Base-by-base conservation (phyloP, 352 stramenopile genomes). In the Elongisporangium undulatum region DNA sequence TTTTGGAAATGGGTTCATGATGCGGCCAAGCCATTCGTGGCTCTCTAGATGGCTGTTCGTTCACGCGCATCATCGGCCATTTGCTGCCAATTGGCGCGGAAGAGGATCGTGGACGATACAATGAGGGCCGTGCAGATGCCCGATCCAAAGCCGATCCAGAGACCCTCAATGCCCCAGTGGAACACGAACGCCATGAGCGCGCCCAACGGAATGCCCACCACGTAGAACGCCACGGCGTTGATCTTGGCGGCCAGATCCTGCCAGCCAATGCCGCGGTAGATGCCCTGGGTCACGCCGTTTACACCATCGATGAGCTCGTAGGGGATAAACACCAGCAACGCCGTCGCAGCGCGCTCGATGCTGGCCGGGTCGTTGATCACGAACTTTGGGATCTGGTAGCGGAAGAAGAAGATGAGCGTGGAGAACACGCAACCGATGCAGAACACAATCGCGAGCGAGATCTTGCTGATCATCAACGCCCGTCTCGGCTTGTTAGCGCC, bases 151-250 rank as follows among this genome's bases (percentile, higher is more conserved):
- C 85, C 85, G 21, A 89, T 74, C 87, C 87, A 96, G 9, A 96
- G 70, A 5, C 87, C 87, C 59, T 85, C 83, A 49, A 92, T 66
- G 22, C 66, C 65, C 54, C 74, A 68, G 26, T 66, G 58, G 21
- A 74, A 76, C 49, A 64, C 49, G 51, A 96, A 83, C 10, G 81
- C 79, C 2, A 91, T 68, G 26, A 91, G 50, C 26, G 77, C 82
- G 17, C 68, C 85, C 4, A 93, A 49, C 0, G 87, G 87, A 13
- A 96, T 78, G 9, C 85, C 85, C 21, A 96, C 72, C 21, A 82
- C 64, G 62, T 94, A 96, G 58, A 90, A 96, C 3, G 83, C 84
- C 16, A 90, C 56, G 20, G 83, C 84, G 24, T 92, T 96, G 51
- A 78, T 86, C 56, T 78, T 74, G 2, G 87, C 85, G n/a, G 78